These are phyloP conservation scores for Geoglossum cookeanum DNA, from an alignment of 2,329 filamentous ascomycete species.

Conservation along the genomic window DNA sequence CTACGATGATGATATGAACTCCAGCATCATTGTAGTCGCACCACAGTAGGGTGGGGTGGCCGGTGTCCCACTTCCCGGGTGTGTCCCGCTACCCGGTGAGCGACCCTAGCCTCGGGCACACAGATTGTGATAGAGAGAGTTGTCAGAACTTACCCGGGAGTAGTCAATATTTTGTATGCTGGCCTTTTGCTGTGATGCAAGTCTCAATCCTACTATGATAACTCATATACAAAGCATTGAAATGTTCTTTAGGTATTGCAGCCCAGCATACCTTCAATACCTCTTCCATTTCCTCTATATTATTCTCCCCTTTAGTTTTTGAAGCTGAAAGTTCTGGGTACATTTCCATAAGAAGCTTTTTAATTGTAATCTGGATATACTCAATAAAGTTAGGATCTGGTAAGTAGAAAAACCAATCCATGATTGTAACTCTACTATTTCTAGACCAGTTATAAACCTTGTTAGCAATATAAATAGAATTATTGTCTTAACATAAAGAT, in stretches of 20 bases:
- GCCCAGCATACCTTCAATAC: background rate
- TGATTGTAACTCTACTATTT: background rate
- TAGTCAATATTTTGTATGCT: constrained; percentile 1
- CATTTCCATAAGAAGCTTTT: background rate
- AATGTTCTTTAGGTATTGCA: background rate
- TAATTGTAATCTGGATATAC: background rate
- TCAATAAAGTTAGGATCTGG: background rate
- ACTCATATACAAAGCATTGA: background rate
- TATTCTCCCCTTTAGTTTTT: background rate
- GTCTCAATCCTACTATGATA: background rate
- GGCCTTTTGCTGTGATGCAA: background rate
- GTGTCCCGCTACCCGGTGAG: too few species aligned
- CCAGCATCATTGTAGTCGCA: too few species aligned
- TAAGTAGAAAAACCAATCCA: background rate
- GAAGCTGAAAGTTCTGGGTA: background rate
- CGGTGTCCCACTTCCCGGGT: too few species aligned
- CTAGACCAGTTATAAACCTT: background rate
- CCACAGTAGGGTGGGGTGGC: too few species aligned
- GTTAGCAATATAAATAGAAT: background rate
- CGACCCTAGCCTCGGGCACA: too few species aligned
- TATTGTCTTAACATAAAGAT: background rate
- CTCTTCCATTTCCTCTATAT: background rate
- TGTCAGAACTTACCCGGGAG: too few species aligned
- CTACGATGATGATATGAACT: too few species aligned
- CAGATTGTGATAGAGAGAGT: too few species aligned